Percentiles rank a stretch among this genome's conserved stretches.
Conservation (phyloP, 2,329 filamentous ascomycete species). For the Pseudocercospora fijiensis region DNA sequence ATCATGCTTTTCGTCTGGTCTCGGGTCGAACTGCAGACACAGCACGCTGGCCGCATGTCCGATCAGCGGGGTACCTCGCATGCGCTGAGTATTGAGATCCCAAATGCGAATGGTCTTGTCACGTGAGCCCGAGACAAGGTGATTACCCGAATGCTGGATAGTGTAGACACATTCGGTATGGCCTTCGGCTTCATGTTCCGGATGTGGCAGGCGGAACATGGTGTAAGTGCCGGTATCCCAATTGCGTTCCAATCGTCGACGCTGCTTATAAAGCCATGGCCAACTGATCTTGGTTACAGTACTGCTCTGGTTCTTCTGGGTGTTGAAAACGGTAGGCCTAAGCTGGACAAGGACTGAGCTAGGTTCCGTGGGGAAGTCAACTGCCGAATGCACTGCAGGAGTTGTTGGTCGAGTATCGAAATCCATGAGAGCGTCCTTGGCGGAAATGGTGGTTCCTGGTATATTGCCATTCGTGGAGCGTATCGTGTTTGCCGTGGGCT, state of each 20-base stretch:
- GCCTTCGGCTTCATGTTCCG: constrained; percentile 73
- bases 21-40: constrained; percentile 91
- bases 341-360: constrained; percentile 9
- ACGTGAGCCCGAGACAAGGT: constrained; percentile 88
- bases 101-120: constrained; percentile 87
- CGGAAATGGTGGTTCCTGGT: constrained; percentile 4
- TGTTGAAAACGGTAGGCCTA: constrained; percentile 21
- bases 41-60: constrained; percentile 86
- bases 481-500: constrained; percentile 13
- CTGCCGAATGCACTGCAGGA: background rate
- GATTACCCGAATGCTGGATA: constrained; percentile 81
- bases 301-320: constrained; percentile 26
- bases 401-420: constrained; percentile 7
- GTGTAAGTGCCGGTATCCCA: constrained; percentile 80
- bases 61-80: constrained; percentile 66
- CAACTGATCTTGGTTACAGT: constrained; percentile 74
- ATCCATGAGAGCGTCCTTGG: constrained; percentile 12
- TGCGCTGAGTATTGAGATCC: constrained; percentile 77
- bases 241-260: constrained; percentile 80
- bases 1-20: constrained; percentile 69
- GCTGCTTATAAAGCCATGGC: constrained; percentile 89
- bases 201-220: constrained; percentile 90
- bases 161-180: constrained; percentile 94
- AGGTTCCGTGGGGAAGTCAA: background rate
- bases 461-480: constrained; percentile 9